These are phyloP conservation scores for Simmondsia chinensis DNA, from an alignment of 148 eudicot species.

Conservation along the genomic window DNA sequence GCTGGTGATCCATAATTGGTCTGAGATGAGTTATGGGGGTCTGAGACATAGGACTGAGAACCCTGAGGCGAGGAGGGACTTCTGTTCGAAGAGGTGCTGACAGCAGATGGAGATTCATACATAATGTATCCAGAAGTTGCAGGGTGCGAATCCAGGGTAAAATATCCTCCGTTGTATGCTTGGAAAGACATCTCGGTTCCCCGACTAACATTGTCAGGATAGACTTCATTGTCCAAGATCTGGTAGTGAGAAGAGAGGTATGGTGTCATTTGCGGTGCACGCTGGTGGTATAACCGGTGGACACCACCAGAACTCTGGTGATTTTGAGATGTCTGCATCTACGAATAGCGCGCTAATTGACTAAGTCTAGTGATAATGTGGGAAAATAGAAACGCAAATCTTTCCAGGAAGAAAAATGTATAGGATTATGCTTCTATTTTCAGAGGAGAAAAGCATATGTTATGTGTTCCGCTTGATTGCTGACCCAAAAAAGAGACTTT, in stretches of 20 bases:
- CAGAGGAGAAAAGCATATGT: no score
- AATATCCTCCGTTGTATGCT: slow-evolving; percentile 35
- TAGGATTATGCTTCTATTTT: no score
- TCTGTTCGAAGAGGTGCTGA: slow-evolving; percentile 55
- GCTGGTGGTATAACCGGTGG: slow-evolving; percentile 33
- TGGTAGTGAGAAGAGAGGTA: slow-evolving; percentile 28
- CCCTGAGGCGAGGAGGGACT: slow-evolving; percentile 62
- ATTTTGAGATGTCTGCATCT: slow-evolving; percentile 66
- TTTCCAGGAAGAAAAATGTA: neutral
- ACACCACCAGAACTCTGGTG: slow-evolving; percentile 20
- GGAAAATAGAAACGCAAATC: neutral
- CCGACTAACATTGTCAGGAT: slow-evolving; percentile 23
- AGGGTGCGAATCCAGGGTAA: slow-evolving; percentile 67
- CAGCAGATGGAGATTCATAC: slow-evolving; percentile 46
- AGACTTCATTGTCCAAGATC: slow-evolving; percentile 26
- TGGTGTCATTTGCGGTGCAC: slow-evolving; percentile 30
- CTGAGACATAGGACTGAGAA: slow-evolving; percentile 60
- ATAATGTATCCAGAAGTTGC: slow-evolving; percentile 14
- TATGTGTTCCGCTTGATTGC: no score
- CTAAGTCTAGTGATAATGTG: neutral
- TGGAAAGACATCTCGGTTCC: slow-evolving; percentile 37
- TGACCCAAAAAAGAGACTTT: no score
- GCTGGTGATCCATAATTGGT: slow-evolving; percentile 62
- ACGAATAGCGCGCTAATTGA: neutral
- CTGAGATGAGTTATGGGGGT: slow-evolving; percentile 48